Conservation (phyloP, 2,329 filamentous ascomycete species). For the Colletotrichum godetiae region DNA sequence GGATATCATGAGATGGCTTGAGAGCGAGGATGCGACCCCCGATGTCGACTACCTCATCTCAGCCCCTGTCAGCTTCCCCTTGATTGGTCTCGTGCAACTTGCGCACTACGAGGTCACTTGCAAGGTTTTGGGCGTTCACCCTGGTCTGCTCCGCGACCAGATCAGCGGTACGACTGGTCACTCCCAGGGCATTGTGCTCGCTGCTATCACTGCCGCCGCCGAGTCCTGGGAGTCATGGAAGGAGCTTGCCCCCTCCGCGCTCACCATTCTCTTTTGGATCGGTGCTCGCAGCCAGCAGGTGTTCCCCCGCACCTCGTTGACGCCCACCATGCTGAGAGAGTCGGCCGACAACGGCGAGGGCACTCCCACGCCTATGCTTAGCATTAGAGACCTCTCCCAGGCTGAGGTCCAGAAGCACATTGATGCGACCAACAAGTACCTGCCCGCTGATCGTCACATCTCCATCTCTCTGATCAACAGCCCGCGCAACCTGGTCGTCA, state of each 20-base stretch:
- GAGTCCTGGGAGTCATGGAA: constrained; percentile 94
- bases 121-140: constrained; percentile 88
- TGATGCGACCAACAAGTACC: constrained; percentile 94
- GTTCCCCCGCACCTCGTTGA: constrained; percentile 93
- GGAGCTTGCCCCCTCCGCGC: constrained; percentile 79
- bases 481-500: constrained; percentile 95
- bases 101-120: constrained; percentile 96
- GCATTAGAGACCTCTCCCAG: constrained; percentile 91
- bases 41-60: constrained; percentile 95
- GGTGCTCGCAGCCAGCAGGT: constrained; percentile 96
- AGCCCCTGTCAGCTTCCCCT: constrained; percentile 92
- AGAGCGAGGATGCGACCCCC: constrained; percentile 87
- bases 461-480: constrained; percentile 96
- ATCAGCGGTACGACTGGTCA: constrained; percentile 93
- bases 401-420: constrained; percentile 95
- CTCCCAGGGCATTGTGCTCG: constrained; percentile 95
- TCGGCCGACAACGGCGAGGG: constrained; percentile 95
- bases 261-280: constrained; percentile 98
- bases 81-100: constrained; percentile 96
- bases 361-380: constrained; percentile 96
- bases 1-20: constrained; percentile 93
- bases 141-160: constrained; percentile 86
- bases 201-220: constrained; percentile 89
- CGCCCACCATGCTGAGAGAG: constrained; percentile 90
- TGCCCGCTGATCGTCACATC: constrained; percentile 92